A percentile compares a stretch with the other conserved stretches of the same genome.
phyloP scores from a whole-genome alignment of 257 asterid genomes.

The Solanum piurae region DNA sequence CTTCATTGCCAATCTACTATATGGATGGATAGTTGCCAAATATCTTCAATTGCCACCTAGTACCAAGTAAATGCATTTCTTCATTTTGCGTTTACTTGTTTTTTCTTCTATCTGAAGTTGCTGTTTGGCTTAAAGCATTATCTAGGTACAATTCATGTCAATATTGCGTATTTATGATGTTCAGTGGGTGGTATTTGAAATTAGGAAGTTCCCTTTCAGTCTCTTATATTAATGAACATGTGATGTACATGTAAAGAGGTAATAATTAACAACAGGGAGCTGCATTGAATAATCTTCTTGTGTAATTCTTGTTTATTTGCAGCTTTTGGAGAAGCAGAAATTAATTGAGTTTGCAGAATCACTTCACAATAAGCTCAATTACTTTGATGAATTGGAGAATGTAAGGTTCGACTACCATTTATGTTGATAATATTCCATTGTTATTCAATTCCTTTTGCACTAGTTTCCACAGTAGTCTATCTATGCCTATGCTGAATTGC shows the following conservation, averaged over 20 bases:
- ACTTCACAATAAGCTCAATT: constrained; percentile 88
- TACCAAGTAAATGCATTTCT: background rate
- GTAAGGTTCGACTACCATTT: constrained; percentile 56
- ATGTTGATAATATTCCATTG: constrained; percentile 5
- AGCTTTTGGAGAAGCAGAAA: constrained; percentile 95
- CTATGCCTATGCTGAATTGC: background rate
- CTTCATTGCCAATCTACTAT: background rate
- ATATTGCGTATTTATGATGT: background rate
- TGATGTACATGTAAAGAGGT: background rate
- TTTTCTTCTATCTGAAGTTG: background rate
- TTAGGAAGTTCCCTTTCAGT: background rate
- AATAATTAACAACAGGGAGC: background rate
- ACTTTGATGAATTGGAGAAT: constrained; percentile 98
- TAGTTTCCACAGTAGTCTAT: background rate
- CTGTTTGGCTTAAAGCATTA: background rate
- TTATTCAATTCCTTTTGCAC: background rate
- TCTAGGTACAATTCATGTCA: background rate
- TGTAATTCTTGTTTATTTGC: constrained; percentile 27
- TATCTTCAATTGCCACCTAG: background rate
- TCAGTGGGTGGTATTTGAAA: background rate
- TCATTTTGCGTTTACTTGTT: background rate
- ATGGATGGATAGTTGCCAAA: background rate
- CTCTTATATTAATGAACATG: background rate
- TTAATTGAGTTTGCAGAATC: constrained; percentile 92
- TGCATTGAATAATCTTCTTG: background rate